phyloP scores from a whole-genome alignment of 2,329 filamentous ascomycete species.

The Alternaria metachromatica region DNA sequence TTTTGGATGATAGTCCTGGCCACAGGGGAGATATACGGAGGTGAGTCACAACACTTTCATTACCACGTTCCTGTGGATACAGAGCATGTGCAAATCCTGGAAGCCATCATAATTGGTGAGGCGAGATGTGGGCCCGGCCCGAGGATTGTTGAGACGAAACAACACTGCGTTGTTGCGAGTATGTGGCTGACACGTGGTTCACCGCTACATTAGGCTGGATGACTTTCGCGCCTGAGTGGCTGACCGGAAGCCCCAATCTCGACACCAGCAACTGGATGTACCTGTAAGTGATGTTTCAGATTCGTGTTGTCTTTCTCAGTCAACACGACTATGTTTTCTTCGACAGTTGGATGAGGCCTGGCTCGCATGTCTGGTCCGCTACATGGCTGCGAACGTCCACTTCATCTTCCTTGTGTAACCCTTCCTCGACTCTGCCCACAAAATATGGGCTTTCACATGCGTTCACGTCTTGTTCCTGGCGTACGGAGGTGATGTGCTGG shows the following conservation, averaged over 20 bases:
- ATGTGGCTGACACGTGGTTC: conserved; percentile 48
- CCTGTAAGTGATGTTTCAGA: conserved; percentile 46
- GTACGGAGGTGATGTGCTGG: conserved; percentile 17
- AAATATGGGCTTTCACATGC: background rate
- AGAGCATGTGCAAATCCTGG: conserved; percentile 10
- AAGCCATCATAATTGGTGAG: conserved; percentile 19
- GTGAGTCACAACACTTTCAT: conserved; percentile 39
- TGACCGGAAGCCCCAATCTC: conserved; percentile 64
- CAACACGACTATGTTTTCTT: background rate
- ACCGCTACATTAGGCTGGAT: conserved; percentile 59
- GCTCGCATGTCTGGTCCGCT: background rate
- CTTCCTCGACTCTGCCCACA: background rate
- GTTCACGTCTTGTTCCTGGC: conserved; percentile 3
- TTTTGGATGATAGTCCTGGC: conserved; percentile 66
- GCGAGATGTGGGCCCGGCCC: conserved; percentile 27
- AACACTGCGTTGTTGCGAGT: conserved; percentile 27
- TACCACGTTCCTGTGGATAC: conserved; percentile 1
- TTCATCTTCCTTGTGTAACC: background rate
- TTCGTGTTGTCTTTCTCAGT: background rate
- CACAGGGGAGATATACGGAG: conserved; percentile 69
- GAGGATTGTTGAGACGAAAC: conserved; percentile 25
- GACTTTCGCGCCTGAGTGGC: conserved; percentile 71
- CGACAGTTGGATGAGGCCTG: background rate
- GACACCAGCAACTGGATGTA: conserved; percentile 67
- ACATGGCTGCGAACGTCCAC: background rate